Conservation (phyloP, 805 yeast genomes). For the Cyberlindnera misumaiensis region DNA sequence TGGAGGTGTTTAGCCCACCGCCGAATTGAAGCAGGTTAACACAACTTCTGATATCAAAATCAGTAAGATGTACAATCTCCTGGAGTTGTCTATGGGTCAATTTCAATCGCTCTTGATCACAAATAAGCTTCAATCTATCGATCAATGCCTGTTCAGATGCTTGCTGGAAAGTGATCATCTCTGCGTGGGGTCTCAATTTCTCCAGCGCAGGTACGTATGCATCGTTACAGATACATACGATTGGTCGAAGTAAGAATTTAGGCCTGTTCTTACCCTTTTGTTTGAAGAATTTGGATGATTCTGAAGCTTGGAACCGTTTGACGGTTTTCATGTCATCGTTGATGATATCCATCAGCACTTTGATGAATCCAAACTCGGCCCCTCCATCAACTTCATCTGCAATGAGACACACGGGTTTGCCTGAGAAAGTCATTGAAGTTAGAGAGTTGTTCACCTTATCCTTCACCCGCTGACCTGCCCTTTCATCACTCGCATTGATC, state of each 20-base stretch:
- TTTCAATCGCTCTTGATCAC: slow-evolving; percentile 45
- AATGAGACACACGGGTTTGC: slow-evolving; percentile 73
- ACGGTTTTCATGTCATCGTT: slow-evolving; percentile 51
- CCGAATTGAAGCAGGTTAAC: slow-evolving; percentile 74
- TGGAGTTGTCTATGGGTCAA: slow-evolving; percentile 46
- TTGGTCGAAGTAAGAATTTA: slow-evolving; percentile 64
- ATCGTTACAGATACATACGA: slow-evolving; percentile 89
- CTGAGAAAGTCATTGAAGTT: slow-evolving; percentile 57
- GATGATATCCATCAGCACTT: slow-evolving; percentile 48
- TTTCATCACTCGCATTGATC: slow-evolving; percentile 79
- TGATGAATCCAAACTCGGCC: slow-evolving; percentile 57
- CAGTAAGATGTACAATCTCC: slow-evolving; percentile 62
- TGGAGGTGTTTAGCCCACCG: slow-evolving; percentile 12
- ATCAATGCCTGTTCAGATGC: slow-evolving; percentile 43
- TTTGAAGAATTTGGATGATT: slow-evolving; percentile 19
- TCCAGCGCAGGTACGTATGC: slow-evolving; percentile 71
- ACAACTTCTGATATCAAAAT: slow-evolving; percentile 82
- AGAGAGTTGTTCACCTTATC: slow-evolving; percentile 57
- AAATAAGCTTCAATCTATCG: slow-evolving; percentile 44
- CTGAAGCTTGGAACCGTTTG: slow-evolving; percentile 23
- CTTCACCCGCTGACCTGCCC: slow-evolving; percentile 50
- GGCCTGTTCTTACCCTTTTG: slow-evolving; percentile 29
- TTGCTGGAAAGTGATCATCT: slow-evolving; percentile 58
- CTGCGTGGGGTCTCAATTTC: slow-evolving; percentile 65
- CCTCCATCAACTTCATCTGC: slow-evolving; percentile 90